Percentiles rank a stretch among this genome's conserved stretches.
Conservation (phyloP, 2,329 filamentous ascomycete genomes). For the Thelonectria rubi region DNA sequence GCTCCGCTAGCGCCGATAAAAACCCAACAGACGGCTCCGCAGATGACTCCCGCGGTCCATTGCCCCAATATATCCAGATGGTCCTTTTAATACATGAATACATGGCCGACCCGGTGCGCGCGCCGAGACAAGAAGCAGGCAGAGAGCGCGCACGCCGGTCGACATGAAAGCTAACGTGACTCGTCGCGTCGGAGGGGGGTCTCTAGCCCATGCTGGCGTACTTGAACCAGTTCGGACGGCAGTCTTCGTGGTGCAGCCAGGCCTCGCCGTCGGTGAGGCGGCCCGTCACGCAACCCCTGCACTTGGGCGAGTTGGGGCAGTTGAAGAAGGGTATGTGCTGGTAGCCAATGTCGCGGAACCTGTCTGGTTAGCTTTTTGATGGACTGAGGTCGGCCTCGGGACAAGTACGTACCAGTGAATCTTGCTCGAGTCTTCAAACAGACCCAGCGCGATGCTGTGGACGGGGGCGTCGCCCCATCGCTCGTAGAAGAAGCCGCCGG, state of each 20-base stretch:
- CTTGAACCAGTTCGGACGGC: constrained; percentile 96
- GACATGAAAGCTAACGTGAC: constrained; percentile 1
- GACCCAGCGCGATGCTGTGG: constrained; percentile 88
- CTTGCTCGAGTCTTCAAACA: constrained; percentile 90
- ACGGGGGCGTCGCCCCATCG: constrained; percentile 98
- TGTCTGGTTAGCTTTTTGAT: constrained; percentile 49
- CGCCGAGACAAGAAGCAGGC: too few relatives aligned
- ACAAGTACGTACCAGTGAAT: constrained; percentile 83
- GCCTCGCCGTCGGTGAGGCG: constrained; percentile 88
- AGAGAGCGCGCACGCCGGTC: not conserved
- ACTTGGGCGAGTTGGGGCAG: constrained; percentile 96
- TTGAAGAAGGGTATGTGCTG: constrained; percentile 99
- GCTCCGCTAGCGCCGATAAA: constrained; percentile 36
- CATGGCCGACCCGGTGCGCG: constrained; percentile 2
- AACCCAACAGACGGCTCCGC: constrained; percentile 19
- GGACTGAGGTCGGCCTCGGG: constrained; percentile 9
- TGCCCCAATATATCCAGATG: constrained; percentile 26
- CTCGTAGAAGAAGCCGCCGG: constrained; percentile 98
- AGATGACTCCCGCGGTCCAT: constrained; percentile 15
- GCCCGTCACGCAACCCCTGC: constrained; percentile 85
- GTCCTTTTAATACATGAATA: constrained; percentile 24
- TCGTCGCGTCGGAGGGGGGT: not conserved
- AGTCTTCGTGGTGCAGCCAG: constrained; percentile 90
- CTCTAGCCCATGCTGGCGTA: constrained; percentile 81
- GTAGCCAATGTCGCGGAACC: constrained; percentile 99